Base-by-base conservation (phyloP, 352 stramenopile species). In the Globisporangium iwayamae region DNA sequence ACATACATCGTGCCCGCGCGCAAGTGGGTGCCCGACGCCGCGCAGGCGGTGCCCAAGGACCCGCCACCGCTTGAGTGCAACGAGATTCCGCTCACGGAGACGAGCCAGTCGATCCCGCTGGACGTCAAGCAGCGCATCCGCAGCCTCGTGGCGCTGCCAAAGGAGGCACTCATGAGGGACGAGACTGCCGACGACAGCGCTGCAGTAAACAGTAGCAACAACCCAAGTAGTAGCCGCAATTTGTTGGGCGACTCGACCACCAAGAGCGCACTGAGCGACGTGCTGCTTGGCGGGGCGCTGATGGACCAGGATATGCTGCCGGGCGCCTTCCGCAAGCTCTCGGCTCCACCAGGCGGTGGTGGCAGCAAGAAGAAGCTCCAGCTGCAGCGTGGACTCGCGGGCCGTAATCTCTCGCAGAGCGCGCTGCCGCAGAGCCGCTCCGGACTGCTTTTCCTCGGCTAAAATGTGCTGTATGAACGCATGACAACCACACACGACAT, bases 51-150 rank as follows among this genome's bases (percentile, higher is more conserved):
- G 28, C 82, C 82, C 0, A 77, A 81, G 11, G 76, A 89, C 13
- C 81, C 81, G 10, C 73, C 84, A 30, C 68, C 73, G 7, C 63
- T 89, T 7, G 74, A 79, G 39, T 93, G 82, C 61, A 66, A 67
- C 14, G 76, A 91, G 62, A 78, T 91, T 20, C 70, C 76, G 16
- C 75, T 86, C 7, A 83, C 79, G 0, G 82, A 91, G 53, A 76
- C 79, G 39, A 83, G 67, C 28, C 71, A 87, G 51, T 68, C 71
- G 5, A 72, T 91, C 10, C 72, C 79, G 4, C 45, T 69, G 36
- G 71, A 75, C 4, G 60, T 91, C 22, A 79, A 78, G 52, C 69
- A 88, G 47, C 72, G 70, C n/a, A 83, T 91, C 56, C 72, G 71
- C 2, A 60, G 25, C 14, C 74, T 89, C 16, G 48, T 63, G 32